Base-by-base conservation (phyloP, 148 eudicot species). In the Agrostemma githago region DNA sequence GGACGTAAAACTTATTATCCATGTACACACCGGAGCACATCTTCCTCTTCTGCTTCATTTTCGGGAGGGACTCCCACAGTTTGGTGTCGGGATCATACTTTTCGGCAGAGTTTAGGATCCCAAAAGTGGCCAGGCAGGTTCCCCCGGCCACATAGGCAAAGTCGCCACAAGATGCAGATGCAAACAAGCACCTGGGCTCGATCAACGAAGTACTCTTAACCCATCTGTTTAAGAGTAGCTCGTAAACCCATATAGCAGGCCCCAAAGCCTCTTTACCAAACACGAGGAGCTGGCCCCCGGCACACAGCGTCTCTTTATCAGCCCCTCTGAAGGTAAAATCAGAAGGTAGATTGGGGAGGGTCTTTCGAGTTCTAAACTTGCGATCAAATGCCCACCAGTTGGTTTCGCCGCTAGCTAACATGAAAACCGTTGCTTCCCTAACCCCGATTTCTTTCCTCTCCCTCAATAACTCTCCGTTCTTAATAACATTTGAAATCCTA, bases 91-190 rank as follows among this genome's bases (percentile, higher is more conserved):
- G 82, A 71, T 87, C 74, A 71, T 81, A 84, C 66, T 79, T 81
- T 68, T 84, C 87, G 3, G 82, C 82, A 5, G 87, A 57, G 69
- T 66, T 76, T 2, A 81, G 74, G 40, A 81, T n/a, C 15, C 61
- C 88, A 77, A 64, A 58, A 12, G 26, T 67, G 17, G 63, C 78
- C 7, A 68, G 40, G 6, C 81, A 82, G 51, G 77, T 75, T 39
- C 97, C 96, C 38, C 97, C 97, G 0, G 96, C 97, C 37, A 88
- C 86, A 46, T 66, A 88, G 1, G 96, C 97, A 51, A 61, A 72
- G 61, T 74, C 74, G 7, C 89, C 93, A 41, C 80, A 80, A 1
- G 92, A 85, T 0, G 90, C 96, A 12, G 97, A 90, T 0, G 92
- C 97, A 79, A 92, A 92, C 74, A 92, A 74, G 77, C 92, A 88